These are phyloP conservation scores for Plectosphaerella plurivora DNA, from an alignment of 2,329 filamentous ascomycete genomes.

Conservation along the genomic window DNA sequence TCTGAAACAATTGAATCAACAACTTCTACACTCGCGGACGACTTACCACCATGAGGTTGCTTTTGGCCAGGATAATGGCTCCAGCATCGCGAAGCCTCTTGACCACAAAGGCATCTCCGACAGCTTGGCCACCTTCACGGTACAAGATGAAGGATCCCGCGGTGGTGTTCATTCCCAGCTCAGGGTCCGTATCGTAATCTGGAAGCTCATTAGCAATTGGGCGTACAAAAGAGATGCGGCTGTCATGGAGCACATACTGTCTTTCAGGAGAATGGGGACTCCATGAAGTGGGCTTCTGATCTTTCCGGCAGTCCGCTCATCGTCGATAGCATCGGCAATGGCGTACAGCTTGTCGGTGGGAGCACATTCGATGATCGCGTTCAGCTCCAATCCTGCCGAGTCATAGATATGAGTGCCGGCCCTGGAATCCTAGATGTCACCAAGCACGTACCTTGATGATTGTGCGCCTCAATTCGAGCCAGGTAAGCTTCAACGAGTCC, in stretches of 20 bases:
- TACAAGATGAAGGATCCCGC: conserved; percentile 60
- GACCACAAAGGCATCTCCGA: conserved; percentile 43
- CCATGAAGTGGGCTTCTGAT: conserved; percentile 50
- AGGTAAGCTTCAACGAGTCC: neutral
- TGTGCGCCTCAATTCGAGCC: neutral
- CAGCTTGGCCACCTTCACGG: conserved; percentile 43
- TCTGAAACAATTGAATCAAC: neutral
- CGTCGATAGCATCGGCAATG: conserved; percentile 23
- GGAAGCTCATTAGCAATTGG: neutral
- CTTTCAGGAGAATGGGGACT: conserved; percentile 61
- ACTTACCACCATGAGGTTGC: neutral
- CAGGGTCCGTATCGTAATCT: neutral
- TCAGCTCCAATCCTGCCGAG: neutral
- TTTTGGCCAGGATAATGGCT: neutral
- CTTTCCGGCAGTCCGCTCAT: conserved; percentile 9
- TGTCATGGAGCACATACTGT: conserved; percentile 55
- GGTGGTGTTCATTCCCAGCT: conserved; percentile 49
- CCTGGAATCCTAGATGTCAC: too few species aligned
- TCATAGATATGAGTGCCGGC: too few species aligned
- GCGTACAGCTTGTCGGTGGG: neutral
- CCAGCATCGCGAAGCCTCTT: neutral
- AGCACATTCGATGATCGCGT: neutral
- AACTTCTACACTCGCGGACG: neutral
- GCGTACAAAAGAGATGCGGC: too few species aligned
- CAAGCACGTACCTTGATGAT: neutral